Evolutionary conservation across 2,329 filamentous ascomycete genomes (phyloP).

Genomic region (Fusarium robinianum): DNA sequence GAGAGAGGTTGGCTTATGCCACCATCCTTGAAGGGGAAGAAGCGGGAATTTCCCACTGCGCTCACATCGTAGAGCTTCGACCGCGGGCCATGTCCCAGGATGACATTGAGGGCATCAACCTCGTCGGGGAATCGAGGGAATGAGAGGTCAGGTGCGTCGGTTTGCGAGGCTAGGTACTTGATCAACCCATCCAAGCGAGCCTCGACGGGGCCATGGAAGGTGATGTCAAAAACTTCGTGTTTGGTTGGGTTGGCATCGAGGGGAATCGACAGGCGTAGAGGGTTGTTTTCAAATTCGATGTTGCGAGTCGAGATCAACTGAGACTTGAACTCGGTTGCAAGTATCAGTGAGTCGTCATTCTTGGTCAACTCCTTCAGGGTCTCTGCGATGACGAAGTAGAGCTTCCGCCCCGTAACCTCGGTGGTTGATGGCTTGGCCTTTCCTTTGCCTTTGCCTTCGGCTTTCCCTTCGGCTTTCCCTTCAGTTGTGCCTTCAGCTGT

Average conservation of each 20-base stretch:
- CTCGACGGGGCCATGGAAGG: conserved; percentile 47
- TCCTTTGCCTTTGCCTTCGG: conserved; percentile 13
- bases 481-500: too few species aligned
- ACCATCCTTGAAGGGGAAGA: conserved; percentile 49
- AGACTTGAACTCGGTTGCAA: conserved; percentile 57
- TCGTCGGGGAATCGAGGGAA: conserved; percentile 56
- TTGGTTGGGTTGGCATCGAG: conserved; percentile 38
- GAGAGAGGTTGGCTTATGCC: conserved; percentile 37
- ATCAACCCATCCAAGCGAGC: conserved; percentile 48
- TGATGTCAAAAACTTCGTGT: conserved; percentile 46
- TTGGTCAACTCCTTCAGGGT: conserved; percentile 44
- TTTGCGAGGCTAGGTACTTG: conserved; percentile 51
- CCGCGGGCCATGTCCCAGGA: conserved; percentile 53
- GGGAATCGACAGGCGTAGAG: conserved; percentile 43
- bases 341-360: conserved; percentile 36
- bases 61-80: conserved; percentile 41
- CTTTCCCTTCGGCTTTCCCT: too few species aligned
- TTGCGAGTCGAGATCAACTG: conserved; percentile 49
- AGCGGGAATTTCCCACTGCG: conserved; percentile 53
- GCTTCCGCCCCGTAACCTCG: conserved; percentile 50
- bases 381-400: conserved; percentile 47
- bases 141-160: conserved; percentile 39
- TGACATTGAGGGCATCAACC: conserved; percentile 57
- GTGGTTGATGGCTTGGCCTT: conserved; percentile 16
- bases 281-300: conserved; percentile 43